Evolutionary conservation across 1,139 yeast species (phyloP).

Genomic region (Geotrichum australiense): DNA sequence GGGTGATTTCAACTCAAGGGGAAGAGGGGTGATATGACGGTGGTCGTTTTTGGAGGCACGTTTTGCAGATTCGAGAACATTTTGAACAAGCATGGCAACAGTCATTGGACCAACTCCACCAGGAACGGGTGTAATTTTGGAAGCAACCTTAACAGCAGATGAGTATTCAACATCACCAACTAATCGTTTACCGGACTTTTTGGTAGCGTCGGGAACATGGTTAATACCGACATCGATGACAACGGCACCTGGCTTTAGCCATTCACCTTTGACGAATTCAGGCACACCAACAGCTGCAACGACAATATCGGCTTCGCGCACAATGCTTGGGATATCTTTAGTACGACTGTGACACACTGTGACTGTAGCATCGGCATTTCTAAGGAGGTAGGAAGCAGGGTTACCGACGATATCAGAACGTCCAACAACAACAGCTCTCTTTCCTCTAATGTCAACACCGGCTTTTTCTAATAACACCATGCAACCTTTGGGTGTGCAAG

Average conservation of each 20-base stretch:
- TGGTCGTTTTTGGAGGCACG: conserved; percentile 30
- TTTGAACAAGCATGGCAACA: conserved; percentile 87
- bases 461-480: conserved; percentile 65
- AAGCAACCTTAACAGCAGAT: conserved; percentile 57
- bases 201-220: conserved; percentile 67
- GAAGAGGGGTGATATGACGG: conserved; percentile 46
- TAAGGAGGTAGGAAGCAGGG: conserved; percentile 79
- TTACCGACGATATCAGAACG: conserved; percentile 95
- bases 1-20: conserved; percentile 63
- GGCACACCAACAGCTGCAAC: conserved; percentile 90
- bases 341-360: conserved; percentile 81
- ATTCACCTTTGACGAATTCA: conserved; percentile 75
- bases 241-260: conserved; percentile 79
- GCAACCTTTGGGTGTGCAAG: conserved; percentile 96
- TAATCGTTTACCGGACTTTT: conserved; percentile 75
- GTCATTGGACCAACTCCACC: conserved; percentile 99
- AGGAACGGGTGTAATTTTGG: conserved; percentile 92
- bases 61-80: conserved; percentile 78
- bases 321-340: conserved; percentile 49
- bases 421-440: conserved; percentile 89
- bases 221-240: conserved; percentile 97
- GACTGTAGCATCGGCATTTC: conserved; percentile 76
- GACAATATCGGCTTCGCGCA: conserved; percentile 76
- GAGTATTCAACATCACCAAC: conserved; percentile 92
- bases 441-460: conserved; percentile 62